Percentiles rank a stretch among this genome's conserved stretches.
Evolutionary conservation across 2,329 filamentous ascomycete genomes (phyloP).

Genomic region (Hymenoscyphus linearis): DNA sequence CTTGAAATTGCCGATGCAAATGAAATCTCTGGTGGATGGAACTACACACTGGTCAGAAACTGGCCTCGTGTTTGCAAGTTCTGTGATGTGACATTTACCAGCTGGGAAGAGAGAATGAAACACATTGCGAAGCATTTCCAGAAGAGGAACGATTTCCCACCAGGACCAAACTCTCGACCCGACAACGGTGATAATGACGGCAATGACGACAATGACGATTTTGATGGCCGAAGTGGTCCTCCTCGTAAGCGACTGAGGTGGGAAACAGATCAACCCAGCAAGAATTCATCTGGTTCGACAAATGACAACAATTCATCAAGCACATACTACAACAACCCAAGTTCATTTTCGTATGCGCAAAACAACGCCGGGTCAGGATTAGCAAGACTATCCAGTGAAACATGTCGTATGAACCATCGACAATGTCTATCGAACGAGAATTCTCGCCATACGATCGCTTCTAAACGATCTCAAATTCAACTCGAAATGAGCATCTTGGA

Average conservation of each 20-base stretch:
- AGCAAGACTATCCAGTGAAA: background rate
- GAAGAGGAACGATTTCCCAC: background rate
- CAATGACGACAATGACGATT: conserved; percentile 7
- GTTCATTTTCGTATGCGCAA: too few relatives aligned
- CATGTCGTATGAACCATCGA: background rate
- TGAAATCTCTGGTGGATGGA: conserved; percentile 8
- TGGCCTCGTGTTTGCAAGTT: conserved; percentile 18
- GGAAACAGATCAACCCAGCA: background rate
- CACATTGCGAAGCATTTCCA: conserved; percentile 15
- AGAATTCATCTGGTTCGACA: background rate
- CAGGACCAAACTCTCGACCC: background rate
- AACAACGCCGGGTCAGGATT: background rate
- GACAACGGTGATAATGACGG: conserved; percentile 5
- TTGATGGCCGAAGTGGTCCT: background rate
- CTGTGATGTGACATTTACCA: conserved; percentile 9
- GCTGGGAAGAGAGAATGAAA: conserved; percentile 14
- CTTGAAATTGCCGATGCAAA: conserved; percentile 6
- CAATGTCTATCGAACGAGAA: background rate
- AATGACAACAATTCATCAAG: background rate
- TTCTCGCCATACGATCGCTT: background rate
- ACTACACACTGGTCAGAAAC: conserved; percentile 10
- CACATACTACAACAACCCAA: background rate
- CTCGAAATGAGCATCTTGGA: background rate
- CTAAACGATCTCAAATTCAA: background rate
- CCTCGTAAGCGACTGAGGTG: background rate